Base-by-base conservation (phyloP, 768 basidiomycete genomes). In the Asterophora parasitica region DNA sequence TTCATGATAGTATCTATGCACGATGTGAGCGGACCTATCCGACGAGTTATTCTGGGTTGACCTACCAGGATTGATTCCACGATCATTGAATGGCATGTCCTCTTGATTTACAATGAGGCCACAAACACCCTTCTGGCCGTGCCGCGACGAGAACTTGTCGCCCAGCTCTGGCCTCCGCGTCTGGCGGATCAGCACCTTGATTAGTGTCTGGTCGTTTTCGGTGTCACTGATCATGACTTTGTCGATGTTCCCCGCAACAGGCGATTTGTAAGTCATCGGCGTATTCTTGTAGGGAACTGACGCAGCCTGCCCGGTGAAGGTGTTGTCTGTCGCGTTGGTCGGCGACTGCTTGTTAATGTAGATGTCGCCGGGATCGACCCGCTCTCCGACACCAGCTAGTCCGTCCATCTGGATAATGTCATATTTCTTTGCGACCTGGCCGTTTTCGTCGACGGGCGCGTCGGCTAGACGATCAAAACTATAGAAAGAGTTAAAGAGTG, bases 1-100 rank as follows among this genome's bases (percentile, higher is more conserved):
- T 99, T 99, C 95, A 99, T 98, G 71, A 99, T 96, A 13, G 94
- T 92, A 67, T 99, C 95, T 87, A 41, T 30, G 33, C 50, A 47
- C 39, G 65, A 36, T 42, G 58, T 39, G 20, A 52, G 27, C 31
- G 49, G 34, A 48, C 33, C 30, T 44, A 34, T 49, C 41, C 41
- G 36, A 49, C 27, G 44, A 52, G 42, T 1, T 26, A 34, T 52
- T 17, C 42, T 36, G 44, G 50, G 43, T 31, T 49, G 35, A 65
- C 76, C 51, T 67, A 88, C 90, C 90, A 40, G 92, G 94, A 59
- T 79, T 83, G 56, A 97, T 93, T 17, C 96, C 96, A 64, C 92
- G 88, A 68, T 98, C 94, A 59, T 96, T 96, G 75, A 99, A 99
- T 2, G 95, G 96, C 91, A 99, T 84, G 67, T 99, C 96, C 58